phyloP scores from a whole-genome alignment of 768 basidiomycete genomes.

The Zangia roseola region DNA sequence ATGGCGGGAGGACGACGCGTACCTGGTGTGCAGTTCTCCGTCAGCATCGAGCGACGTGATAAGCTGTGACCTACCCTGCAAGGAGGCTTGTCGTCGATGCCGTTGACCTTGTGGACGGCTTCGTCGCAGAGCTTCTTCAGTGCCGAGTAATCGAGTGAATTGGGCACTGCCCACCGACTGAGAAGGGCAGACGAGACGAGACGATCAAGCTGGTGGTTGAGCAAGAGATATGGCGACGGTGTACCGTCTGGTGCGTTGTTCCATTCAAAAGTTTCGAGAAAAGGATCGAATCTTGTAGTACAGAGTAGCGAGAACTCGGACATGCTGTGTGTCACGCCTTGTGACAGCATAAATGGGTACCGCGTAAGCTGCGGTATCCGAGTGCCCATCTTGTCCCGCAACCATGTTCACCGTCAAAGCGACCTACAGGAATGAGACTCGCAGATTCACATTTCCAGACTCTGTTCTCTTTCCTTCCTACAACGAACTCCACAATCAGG shows the following conservation, averaged over 20 bases:
- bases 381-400: slow-evolving; percentile 17
- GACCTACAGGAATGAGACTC: slow-evolving; percentile 68
- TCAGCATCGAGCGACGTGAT: background rate
- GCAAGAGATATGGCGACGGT: slow-evolving; percentile 60
- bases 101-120: slow-evolving; percentile 36
- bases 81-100: slow-evolving; percentile 1
- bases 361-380: slow-evolving; percentile 18
- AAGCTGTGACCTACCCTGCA: slow-evolving; percentile 24
- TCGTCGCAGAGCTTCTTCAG: slow-evolving; percentile 47
- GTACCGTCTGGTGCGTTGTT: slow-evolving; percentile 52
- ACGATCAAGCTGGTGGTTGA: slow-evolving; percentile 60
- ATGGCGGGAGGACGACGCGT: slow-evolving; percentile 47
- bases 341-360: slow-evolving; percentile 25
- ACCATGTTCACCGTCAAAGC: slow-evolving; percentile 78
- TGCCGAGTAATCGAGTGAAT: slow-evolving; percentile 34
- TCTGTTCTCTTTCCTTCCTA: slow-evolving; percentile 60
- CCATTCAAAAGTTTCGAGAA: slow-evolving; percentile 47
- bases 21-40: slow-evolving; percentile 37
- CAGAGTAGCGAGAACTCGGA: slow-evolving; percentile 44
- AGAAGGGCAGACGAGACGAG: slow-evolving; percentile 47
- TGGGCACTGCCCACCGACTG: slow-evolving; percentile 50
- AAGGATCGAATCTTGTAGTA: slow-evolving; percentile 58
- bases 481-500: slow-evolving; percentile 61
- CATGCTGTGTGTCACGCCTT: slow-evolving; percentile 16
- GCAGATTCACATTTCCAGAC: slow-evolving; percentile 59